Evolutionary conservation across 2,329 filamentous ascomycete species (phyloP), one percentile per base, ranked within the genome.

Genomic region (Colletotrichum sp.): DNA sequence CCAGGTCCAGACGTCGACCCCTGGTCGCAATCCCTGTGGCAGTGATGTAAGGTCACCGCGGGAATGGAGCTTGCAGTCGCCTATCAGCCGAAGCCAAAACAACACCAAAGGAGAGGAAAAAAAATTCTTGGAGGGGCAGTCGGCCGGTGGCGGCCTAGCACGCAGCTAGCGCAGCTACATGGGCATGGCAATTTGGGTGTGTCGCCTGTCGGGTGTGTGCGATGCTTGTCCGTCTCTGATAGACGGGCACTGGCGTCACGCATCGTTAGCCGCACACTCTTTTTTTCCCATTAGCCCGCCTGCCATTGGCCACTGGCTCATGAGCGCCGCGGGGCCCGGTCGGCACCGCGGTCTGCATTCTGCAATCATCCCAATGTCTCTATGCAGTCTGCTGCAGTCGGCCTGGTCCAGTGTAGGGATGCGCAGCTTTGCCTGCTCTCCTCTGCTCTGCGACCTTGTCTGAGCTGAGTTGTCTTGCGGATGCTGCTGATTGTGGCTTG

Each of bases 31-130:
- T 67, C 75, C 71, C 75, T 71, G 75, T 71, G 66, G 66, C 52
- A 57, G 76, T 77, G 76, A 77, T 77, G 76, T 77, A 77, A 77
- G 73, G 74, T 76, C 62, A 59, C 76, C 15, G 73, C 72, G 64
- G 72, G 66, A 77, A 75, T 75, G 72, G 75, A 67, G 75, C 72
- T 67, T 71, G 72, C 72, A 71, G 18, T 74, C 73, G 64, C 73
- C 76, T 77, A 77, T 77, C 69, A 77, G 66, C 24, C 59, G 60
- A 64, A 73, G 74, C 65, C 74, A 76, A 73, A 74, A 64, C 63
- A 69, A 73, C 60, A 59, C 32, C 72, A 66, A 64, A 39, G 36
- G 44, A 59, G 36, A 67, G 67, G 30, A 55, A 73, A 73, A 69
- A 69, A 73, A 55, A n/a, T 18, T 59, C 57, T 60, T 69, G 65